These are phyloP conservation scores for Hypholoma sublateritium DNA, from an alignment of 768 basidiomycete genomes.

Conservation along the genomic window DNA sequence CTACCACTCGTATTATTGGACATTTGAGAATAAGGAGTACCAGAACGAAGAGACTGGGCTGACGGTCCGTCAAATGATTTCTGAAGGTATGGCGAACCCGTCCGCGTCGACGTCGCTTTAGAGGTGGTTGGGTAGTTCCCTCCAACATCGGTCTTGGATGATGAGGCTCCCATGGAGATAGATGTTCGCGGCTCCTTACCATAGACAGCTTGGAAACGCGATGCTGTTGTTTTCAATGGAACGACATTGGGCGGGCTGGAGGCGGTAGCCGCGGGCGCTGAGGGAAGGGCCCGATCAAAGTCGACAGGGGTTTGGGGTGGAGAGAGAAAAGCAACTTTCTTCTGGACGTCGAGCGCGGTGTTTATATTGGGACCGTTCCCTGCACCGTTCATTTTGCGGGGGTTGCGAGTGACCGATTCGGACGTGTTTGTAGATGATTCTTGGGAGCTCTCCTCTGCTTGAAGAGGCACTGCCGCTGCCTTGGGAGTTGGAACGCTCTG, in stretches of 20 bases:
- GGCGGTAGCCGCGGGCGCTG: slow-evolving; percentile 35
- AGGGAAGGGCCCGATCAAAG: slow-evolving; percentile 53
- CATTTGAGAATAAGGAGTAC: slow-evolving; percentile 81
- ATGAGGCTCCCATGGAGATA: slow-evolving; percentile 59
- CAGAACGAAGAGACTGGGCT: slow-evolving; percentile 72
- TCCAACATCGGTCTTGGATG: slow-evolving; percentile 64
- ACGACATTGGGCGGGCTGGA: slow-evolving; percentile 26
- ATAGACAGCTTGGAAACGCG: slow-evolving; percentile 76
- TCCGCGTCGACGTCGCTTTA: slow-evolving; percentile 61
- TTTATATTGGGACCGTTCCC: slow-evolving; percentile 16
- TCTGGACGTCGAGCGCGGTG: slow-evolving; percentile 53
- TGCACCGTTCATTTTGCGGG: slow-evolving; percentile 37
- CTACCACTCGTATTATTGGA: slow-evolving; percentile 61
- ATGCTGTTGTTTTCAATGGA: slow-evolving; percentile 64
- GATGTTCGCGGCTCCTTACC: slow-evolving; percentile 72
- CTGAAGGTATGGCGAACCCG: slow-evolving; percentile 58
- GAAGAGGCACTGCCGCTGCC: slow-evolving; percentile 16
- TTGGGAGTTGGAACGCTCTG: slow-evolving; percentile 20
- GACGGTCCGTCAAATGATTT: slow-evolving; percentile 51
- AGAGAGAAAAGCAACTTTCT: slow-evolving; percentile 88
- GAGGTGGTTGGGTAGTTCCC: slow-evolving; percentile 37
- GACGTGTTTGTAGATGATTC: slow-evolving; percentile 28
- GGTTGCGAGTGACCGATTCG: slow-evolving; percentile 30
- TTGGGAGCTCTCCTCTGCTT: slow-evolving; percentile 19
- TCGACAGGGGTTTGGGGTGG: slow-evolving; percentile 71